Evolutionary conservation across 202 grass and related monocot genomes (phyloP).

Genomic region (Schoenoplectus triqueter): DNA sequence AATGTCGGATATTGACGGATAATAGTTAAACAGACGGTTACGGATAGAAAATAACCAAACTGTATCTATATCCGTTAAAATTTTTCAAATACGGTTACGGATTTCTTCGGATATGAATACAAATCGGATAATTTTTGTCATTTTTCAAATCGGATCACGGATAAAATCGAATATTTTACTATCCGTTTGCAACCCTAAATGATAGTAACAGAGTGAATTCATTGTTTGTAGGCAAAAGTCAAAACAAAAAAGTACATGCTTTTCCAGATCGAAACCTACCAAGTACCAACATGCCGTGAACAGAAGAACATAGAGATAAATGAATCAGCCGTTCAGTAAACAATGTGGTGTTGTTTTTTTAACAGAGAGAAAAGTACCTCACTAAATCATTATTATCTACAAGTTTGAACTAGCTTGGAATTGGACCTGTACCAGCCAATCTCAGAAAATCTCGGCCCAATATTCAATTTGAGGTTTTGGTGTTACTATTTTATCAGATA

Average conservation of each 20-base stretch:
- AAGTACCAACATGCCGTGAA: conserved; percentile 26
- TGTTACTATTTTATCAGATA: not conserved
- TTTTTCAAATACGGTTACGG: too few relatives aligned
- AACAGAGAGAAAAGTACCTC: not conserved
- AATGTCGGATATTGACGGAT: too few relatives aligned
- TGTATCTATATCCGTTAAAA: too few relatives aligned
- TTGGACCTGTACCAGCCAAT: not conserved
- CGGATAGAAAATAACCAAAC: too few relatives aligned
- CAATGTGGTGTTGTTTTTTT: not conserved
- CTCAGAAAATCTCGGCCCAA: not conserved
- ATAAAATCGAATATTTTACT: not conserved
- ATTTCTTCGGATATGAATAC: too few relatives aligned
- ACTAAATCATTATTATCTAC: not conserved
- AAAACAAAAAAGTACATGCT: conserved; percentile 20
- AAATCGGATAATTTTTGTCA: too few relatives aligned
- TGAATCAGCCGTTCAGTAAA: too few relatives aligned
- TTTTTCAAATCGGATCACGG: too few relatives aligned
- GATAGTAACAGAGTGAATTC: conserved; percentile 15
- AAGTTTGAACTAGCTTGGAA: not conserved
- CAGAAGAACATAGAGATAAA: not conserved
- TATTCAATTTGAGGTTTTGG: not conserved
- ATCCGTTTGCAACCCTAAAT: too few relatives aligned
- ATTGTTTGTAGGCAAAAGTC: not conserved
- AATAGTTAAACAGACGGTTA: too few relatives aligned
- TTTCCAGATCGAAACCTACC: conserved; percentile 10